A percentile compares a stretch with the other conserved stretches of the same genome.
Evolutionary conservation across 1,284 basidiomycete species (phyloP).

Genomic region (Puccinia hordei): DNA sequence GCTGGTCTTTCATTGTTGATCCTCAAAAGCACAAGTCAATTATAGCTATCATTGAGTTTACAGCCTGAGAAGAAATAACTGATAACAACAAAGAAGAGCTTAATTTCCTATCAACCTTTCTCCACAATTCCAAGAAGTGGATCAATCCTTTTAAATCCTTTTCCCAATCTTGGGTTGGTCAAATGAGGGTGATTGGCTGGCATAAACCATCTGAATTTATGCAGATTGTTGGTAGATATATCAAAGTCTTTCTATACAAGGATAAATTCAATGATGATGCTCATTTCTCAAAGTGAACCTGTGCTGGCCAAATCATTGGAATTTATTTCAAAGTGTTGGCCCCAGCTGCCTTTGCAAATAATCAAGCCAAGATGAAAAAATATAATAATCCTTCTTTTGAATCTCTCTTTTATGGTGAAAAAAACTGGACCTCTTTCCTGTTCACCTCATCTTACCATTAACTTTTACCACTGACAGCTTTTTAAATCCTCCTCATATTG

Average conservation of each 20-base stretch:
- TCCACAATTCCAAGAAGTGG: neutral
- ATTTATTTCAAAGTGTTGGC: neutral
- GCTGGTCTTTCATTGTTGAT: neutral
- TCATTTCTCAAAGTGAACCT: neutral
- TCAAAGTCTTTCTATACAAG: neutral
- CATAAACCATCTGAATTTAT: neutral
- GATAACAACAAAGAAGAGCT: neutral
- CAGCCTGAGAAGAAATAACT: neutral
- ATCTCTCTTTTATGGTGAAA: neutral
- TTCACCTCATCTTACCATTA: neutral
- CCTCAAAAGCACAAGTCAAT: neutral
- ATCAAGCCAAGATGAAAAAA: neutral
- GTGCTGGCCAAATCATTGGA: conserved; percentile 1
- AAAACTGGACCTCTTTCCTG: neutral
- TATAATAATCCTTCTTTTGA: neutral
- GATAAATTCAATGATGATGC: neutral
- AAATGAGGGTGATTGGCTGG: neutral
- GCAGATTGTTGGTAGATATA: neutral
- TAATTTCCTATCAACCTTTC: conserved; percentile 3
- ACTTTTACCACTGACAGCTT: neutral
- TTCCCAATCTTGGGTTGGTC: neutral
- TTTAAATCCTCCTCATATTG: no score
- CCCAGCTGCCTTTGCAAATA: neutral
- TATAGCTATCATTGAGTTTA: neutral
- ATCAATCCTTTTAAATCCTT: conserved; percentile 10